Evolutionary conservation across 1,284 basidiomycete genomes (phyloP), one percentile per base, ranked within the genome.

Genomic region (Ceratobasidium sp.): DNA sequence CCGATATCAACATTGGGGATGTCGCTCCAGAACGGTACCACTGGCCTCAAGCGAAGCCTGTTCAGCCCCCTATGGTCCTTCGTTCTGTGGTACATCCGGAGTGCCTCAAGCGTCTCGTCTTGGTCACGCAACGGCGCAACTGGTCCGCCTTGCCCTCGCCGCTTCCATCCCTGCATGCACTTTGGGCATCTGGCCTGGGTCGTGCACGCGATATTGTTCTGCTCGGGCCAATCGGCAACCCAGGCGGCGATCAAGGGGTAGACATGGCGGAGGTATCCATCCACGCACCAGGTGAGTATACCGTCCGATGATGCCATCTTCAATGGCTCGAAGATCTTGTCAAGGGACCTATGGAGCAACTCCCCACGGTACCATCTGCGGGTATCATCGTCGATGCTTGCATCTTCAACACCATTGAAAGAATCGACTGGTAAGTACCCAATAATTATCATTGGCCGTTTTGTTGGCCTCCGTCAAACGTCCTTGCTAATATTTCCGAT

Each of bases 401-500:
- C 31, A 34, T 6, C 31, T 34, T 34, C 6, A 7, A 53, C 19
- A 7, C 22, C 49, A n/a, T 53, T 53, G n/a, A 53, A 53, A 13
- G 1, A 1, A 19, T 53, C 22, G 14, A 75, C 74, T n/a, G 74
- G 74, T 31, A 71, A 37, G 59, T 75, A 75, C 5, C 74, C 56
- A 14, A 71, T 13, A 7, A 75, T 19, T 0, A 75, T n/a, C 14
- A 53, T 59, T 22, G 65, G 51, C 9, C 22, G 34, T 49, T 61
- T 58, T 29, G 74, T 58, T 13, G 65, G 48, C 58, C 71, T 41
- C 14, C 74, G 41, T 49, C 34, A 43, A 13, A 68, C 16, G 8
- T 8, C 22, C 46, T 75, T 75, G 29, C 51, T 58, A 34, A 75
- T 59, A 22, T 71, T 75, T 16, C 74, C 66, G 8, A 75, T 58